Percentiles rank a stretch among this genome's conserved stretches.
phyloP scores from a whole-genome alignment of 2,329 filamentous ascomycete genomes.

The Albophoma yamanashiensis region DNA sequence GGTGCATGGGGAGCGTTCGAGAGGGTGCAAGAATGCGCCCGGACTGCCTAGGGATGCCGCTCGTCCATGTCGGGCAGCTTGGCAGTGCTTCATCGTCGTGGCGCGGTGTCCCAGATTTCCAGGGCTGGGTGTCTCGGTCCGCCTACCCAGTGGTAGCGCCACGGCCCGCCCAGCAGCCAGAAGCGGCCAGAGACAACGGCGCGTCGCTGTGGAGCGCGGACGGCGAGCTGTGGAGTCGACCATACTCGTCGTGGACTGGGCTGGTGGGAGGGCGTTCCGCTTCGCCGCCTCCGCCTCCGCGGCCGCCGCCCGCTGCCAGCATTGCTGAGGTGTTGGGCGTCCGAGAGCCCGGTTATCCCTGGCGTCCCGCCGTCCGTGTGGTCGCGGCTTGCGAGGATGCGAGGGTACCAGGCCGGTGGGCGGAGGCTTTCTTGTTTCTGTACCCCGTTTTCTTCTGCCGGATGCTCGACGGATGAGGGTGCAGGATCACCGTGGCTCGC shows the following conservation, averaged over 20 bases:
- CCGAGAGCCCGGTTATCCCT: constrained; percentile 2
- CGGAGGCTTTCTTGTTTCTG: not conserved
- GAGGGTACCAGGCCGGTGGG: not conserved
- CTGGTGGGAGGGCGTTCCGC: not conserved
- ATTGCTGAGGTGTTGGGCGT: not conserved
- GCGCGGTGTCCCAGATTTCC: not conserved
- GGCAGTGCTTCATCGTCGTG: not conserved
- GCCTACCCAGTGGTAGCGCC: not conserved
- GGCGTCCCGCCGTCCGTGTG: constrained; percentile 1
- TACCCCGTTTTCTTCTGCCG: not conserved
- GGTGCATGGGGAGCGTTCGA: not conserved
- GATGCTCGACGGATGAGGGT: not conserved
- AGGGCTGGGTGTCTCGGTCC: not conserved
- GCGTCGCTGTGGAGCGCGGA: not conserved
- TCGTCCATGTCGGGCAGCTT: not conserved
- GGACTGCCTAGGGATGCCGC: not conserved
- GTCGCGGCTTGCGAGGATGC: not conserved
- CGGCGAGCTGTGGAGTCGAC: not conserved
- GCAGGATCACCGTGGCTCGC: not conserved
- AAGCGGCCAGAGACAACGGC: not conserved
- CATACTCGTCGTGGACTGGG: not conserved
- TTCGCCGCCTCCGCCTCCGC: constrained; percentile 1
- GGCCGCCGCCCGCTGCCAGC: not conserved
- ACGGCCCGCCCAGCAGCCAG: not conserved
- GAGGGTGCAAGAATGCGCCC: not conserved